Evolutionary conservation across 257 asterid genomes (phyloP), one percentile per base, ranked within the genome.

Genomic region (Ophiorrhiza pumila): DNA sequence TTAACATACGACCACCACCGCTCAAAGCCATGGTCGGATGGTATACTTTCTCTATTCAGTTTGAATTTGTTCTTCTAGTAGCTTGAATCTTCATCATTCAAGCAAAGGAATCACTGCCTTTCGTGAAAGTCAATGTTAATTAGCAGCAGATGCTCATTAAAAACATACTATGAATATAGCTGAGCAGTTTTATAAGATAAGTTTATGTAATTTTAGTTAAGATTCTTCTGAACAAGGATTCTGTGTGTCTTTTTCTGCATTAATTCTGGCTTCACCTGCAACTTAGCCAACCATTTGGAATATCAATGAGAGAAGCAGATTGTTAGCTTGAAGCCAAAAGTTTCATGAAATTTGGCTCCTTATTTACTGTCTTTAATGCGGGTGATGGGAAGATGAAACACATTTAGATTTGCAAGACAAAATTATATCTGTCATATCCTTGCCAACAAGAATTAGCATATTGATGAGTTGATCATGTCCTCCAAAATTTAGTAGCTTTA

Each of bases 221-320:
- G 4, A 31, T 55, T 31, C 11, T 31, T 31, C 23, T 58, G 15
- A 9, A 15, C n/a, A 25, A 25, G 25, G 35, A 7, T 57, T 57
- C 1, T 32, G 66, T 57, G 63, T 27, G n/a, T 1, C 39, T 59
- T 29, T 61, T 34, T 61, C 45, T 61, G 66, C 27, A 61, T n/a
- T n/a, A n/a, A n/a, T 6, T 18, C 31, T 1, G 34, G 45, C 42
- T 34, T 6, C 27, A 1, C n/a, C 58, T 47, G 23, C 60, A 15
- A 31, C 27, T 53, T 32, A 43, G 52, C 64, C 39, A 39, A 69
- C 74, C 74, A 64, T 41, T 41, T n/a, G 35, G 52, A 10, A 25
- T 41, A 29, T 17, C 32, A 47, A 1, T 29, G 57, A 20, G 41
- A 2, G 17, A 0, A 35, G n/a, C 37, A 27, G 17, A 18, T 69